Base-by-base conservation (phyloP, 1,284 basidiomycete species). In the Fomitopsis schrenkii region DNA sequence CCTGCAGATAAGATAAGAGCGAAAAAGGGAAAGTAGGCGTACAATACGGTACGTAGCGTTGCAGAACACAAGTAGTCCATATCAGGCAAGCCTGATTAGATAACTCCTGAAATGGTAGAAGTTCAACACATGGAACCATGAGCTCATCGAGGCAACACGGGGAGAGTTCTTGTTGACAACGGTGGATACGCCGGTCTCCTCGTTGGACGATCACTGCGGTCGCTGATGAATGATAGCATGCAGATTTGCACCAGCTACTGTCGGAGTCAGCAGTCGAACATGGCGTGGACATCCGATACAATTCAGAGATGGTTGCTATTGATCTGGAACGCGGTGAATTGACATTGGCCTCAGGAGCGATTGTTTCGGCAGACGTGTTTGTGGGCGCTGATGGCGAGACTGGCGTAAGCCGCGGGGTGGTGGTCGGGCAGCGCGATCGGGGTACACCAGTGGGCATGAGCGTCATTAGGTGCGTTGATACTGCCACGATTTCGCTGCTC, bases 341-440 rank as follows among this genome's bases (percentile, higher is more conserved):
- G 55, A 68, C 44, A 52, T 71, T 88, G 14, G 72, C 75, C 14
- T 77, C 77, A 4, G 85, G 86, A 8, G 77, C 80, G 58, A 71
- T 71, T 17, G 59, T 87, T 42, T 63, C 67, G 2, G 83, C 79
- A 8, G 83, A 90, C 65, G 77, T 89, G 17, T 77, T 90, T 54
- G 72, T 90, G 45, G 87, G 86, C 22, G 86, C 88, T 0, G 88
- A 89, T 64, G 88, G 88, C 5, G 72, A 74, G 12, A 60, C 60
- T 36, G 70, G 74, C 22, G 55, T 68, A 17, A 63, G 65, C 28
- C 70, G 73, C 33, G 57, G 46, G 19, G 60, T 63, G 65, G 44
- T 81, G 77, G 8, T 56, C 75, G 19, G 73, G 71, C 36, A 73
- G 79, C 28, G 65, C 71, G 55, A 59, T 73, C 15, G 66, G 80